Base-by-base conservation (phyloP, 31 red algal genomes). In the Odonthalia washingtoniensis region DNA sequence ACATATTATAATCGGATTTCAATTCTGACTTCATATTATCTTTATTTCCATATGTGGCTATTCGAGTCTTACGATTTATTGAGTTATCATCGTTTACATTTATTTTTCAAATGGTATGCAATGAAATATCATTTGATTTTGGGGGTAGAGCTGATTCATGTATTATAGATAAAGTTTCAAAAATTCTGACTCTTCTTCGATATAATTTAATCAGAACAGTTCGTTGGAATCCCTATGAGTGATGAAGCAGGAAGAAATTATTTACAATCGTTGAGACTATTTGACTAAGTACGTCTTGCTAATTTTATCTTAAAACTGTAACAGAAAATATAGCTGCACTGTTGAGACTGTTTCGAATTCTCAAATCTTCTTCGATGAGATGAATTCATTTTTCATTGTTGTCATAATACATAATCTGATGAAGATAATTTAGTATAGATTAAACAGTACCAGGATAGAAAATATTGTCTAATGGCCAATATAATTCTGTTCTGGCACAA, bases 61-160 rank as follows among this genome's bases (percentile, higher is more conserved):
- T 70, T 77, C 38, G 34, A 28, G 66, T 6, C 31, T 70, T 70
- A 28, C 9, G n/a, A 9, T 34, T 70, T 27, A 70, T 21, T 32
- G n/a, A 21, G 27, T 44, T 33, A 77, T 45, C 74, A 27, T 70
- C 66, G 31, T 57, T 9, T 21, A 14, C 12, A 9, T 57, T 57
- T 9, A 57, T 57, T 21, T 57, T 57, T 14, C 21, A 85, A 34
- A 85, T 73, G 39, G 24, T 32, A 77, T 77, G 83, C 14, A 40
- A 46, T 34, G 70, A 38, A 46, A 87, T 87, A 40, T 77, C 53
- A 77, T 87, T 77, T 37, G 72, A 5, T 9, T 40, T 52, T 4
- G 0, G 3, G 28, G 80, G 80, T 41, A 66, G 21, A 28, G 33
- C 4, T 0, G 0, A 24, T 35, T 35, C 17, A 14, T 21, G 80